Base-by-base conservation (phyloP, 2,329 filamentous ascomycete genomes). In the Verticillium nonalfalfae region DNA sequence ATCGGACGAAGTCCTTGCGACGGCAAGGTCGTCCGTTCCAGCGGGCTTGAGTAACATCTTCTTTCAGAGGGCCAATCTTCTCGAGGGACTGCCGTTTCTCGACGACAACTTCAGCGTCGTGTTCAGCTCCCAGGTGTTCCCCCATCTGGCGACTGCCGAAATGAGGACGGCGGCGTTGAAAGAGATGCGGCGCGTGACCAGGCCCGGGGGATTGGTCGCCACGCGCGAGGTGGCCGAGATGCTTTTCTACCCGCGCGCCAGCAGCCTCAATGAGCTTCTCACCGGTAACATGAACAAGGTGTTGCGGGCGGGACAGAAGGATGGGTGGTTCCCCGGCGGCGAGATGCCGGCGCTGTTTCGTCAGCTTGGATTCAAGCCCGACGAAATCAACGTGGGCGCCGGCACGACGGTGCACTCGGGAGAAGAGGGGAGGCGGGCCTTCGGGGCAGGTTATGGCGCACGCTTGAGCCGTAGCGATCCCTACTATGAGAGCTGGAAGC, bases 131-230 rank as follows among this genome's bases (percentile, higher is more conserved):
- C 78, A 80, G 65, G 69, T 80, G 1, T 71, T 81, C 14, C 72
- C 72, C 5, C 78, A 81, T 60, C 64, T 81, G 14, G 68, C 73
- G 9, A 66, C 69, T 7, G 73, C 72, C 0, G 66, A 71, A 1
- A 62, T 67, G 58, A 67, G 64, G 5, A 60, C 60, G 60, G 67
- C 2, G 75, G 57, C 77, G 1, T 62, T 79, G 40, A 60, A 61
- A 7, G 78, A 80, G 68, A 77, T 80, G 72, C 64, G 75, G 2
- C 72, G 79, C 0, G 75, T 81, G 5, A 71, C 78, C 2, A 78
- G 73, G 63, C 71, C 75, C 0, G 78, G 78, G 1, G 79, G 79
- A 1, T 63, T 78, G 1, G 64, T 81, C 1, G 75, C 75, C 3
- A 68, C 73, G 11, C 68, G 74, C 39, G 70, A 71, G 58, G 71